Evolutionary conservation across 306 rosid species (phyloP).

Genomic region (Trifolium pratense): DNA sequence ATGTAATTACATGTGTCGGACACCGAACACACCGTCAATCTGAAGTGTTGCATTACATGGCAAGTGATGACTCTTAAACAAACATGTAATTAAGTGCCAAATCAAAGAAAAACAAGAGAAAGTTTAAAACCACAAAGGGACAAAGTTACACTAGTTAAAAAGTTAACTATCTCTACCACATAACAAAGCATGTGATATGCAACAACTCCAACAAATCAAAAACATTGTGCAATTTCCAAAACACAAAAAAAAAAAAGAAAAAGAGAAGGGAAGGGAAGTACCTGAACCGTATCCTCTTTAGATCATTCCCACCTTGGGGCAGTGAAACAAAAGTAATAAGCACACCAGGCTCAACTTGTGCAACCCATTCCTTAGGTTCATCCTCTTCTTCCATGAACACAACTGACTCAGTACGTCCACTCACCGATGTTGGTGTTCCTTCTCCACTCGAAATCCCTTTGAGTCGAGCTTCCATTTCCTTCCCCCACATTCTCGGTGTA

Average conservation of each 20-base stretch:
- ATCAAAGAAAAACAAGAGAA: slow-evolving; percentile 44
- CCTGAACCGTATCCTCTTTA: slow-evolving; percentile 97
- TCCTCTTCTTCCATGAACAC: slow-evolving; percentile 96
- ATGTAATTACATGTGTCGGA: neutral
- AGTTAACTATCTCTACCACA: slow-evolving; percentile 40
- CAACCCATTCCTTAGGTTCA: slow-evolving; percentile 94
- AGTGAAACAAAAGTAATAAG: slow-evolving; percentile 92
- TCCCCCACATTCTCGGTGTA: slow-evolving; percentile 88
- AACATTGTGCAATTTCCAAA: slow-evolving; percentile 43
- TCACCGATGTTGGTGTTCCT: slow-evolving; percentile 91
- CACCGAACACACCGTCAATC: neutral
- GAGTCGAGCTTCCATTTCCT: slow-evolving; percentile 76
- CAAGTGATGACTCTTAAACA: slow-evolving; percentile 51
- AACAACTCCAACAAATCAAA: slow-evolving; percentile 45
- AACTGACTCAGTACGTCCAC: slow-evolving; percentile 77
- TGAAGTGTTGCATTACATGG: neutral
- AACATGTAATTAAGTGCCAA: slow-evolving; percentile 43
- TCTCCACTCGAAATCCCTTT: slow-evolving; percentile 93
- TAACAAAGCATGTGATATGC: slow-evolving; percentile 52
- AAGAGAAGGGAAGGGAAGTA: slow-evolving; percentile 42
- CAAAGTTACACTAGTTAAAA: slow-evolving; percentile 47
- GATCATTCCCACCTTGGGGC: slow-evolving; percentile 94
- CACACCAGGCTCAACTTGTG: slow-evolving; percentile 99
- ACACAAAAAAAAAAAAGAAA: slow-evolving; percentile 30
- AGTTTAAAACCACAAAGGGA: slow-evolving; percentile 54